Evolutionary conservation across 768 basidiomycete species (phyloP).

Genomic region (Tylopilus subfusipes): DNA sequence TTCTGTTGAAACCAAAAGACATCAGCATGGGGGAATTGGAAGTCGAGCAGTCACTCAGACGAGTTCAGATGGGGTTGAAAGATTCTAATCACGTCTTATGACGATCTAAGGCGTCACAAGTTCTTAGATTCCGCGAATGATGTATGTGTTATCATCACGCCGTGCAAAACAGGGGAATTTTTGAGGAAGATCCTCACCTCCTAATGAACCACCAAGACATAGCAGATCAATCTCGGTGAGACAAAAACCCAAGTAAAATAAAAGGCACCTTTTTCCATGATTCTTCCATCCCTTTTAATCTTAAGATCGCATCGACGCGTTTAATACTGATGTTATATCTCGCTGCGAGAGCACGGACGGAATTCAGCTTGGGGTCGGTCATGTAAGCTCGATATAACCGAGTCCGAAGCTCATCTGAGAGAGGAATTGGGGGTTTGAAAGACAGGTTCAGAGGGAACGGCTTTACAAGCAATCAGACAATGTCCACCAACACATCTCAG

Average conservation of each 20-base stretch:
- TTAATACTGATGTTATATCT: conserved; percentile 66
- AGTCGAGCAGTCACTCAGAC: conserved; percentile 7
- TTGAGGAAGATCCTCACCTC: conserved; percentile 34
- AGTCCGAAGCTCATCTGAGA: conserved; percentile 58
- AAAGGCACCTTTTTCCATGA: conserved; percentile 66
- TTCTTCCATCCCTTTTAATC: conserved; percentile 75
- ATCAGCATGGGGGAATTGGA: neutral
- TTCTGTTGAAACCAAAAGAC: conserved; percentile 37
- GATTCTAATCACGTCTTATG: conserved; percentile 50
- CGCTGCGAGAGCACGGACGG: conserved; percentile 57
- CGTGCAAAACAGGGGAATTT: neutral
- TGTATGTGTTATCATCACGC: conserved; percentile 51
- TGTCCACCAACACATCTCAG: neutral
- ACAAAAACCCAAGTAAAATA: conserved; percentile 1
- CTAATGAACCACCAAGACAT: conserved; percentile 24
- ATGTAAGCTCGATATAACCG: conserved; percentile 61
- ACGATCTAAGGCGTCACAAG: conserved; percentile 61
- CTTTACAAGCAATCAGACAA: conserved; percentile 35
- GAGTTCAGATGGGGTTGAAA: conserved; percentile 73
- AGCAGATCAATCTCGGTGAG: conserved; percentile 7
- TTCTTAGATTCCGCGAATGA: conserved; percentile 74
- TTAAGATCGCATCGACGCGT: conserved; percentile 78
- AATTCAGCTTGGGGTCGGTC: conserved; percentile 51
- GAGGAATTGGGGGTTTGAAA: conserved; percentile 75
- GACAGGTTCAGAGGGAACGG: conserved; percentile 85